A percentile compares a stretch with the other conserved stretches of the same genome.
Evolutionary conservation across 768 basidiomycete species (phyloP).

Genomic region (Tremella yokohamensis): DNA sequence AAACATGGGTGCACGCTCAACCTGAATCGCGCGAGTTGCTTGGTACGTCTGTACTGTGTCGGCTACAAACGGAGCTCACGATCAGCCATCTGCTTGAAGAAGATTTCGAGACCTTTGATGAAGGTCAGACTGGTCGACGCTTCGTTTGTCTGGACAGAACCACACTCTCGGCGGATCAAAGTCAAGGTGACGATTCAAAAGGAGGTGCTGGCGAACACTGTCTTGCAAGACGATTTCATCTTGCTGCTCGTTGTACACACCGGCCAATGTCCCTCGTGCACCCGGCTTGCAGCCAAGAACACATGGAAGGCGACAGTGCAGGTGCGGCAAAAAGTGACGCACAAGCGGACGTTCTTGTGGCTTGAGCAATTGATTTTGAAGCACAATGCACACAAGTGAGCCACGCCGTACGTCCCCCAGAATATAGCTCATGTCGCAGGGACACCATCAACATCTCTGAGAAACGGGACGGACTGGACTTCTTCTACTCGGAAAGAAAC

Average conservation of each 20-base stretch:
- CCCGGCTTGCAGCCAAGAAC: slow-evolving; percentile 93
- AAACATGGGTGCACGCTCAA: slow-evolving; percentile 75
- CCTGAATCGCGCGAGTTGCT: slow-evolving; percentile 91
- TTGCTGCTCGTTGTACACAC: slow-evolving; percentile 86
- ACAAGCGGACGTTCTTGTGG: slow-evolving; percentile 96
- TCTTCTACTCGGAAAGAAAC: slow-evolving; percentile 86
- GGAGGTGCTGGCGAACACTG: slow-evolving; percentile 91
- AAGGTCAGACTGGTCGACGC: slow-evolving; percentile 97
- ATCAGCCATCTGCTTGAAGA: slow-evolving; percentile 81
- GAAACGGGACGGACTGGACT: slow-evolving; percentile 89
- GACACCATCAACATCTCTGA: slow-evolving; percentile 92
- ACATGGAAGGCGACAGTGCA: slow-evolving; percentile 98
- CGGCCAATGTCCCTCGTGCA: slow-evolving; percentile 91
- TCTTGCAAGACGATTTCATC: slow-evolving; percentile 96
- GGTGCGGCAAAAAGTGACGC: slow-evolving; percentile 97
- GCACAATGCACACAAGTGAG: slow-evolving; percentile 81
- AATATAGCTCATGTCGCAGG: slow-evolving; percentile 20
- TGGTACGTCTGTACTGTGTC: slow-evolving; percentile 29
- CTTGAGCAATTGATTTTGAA: slow-evolving; percentile 96
- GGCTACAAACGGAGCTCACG: neutral
- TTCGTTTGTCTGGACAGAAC: slow-evolving; percentile 99
- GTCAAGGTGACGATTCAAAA: slow-evolving; percentile 97
- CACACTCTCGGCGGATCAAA: slow-evolving; percentile 86
- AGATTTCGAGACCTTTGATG: slow-evolving; percentile 63
- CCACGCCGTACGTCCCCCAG: neutral